A percentile compares a stretch with the other conserved stretches of the same genome.
phyloP scores from a whole-genome alignment of 352 stramenopile genomes.

The Achlya hypogyna region DNA sequence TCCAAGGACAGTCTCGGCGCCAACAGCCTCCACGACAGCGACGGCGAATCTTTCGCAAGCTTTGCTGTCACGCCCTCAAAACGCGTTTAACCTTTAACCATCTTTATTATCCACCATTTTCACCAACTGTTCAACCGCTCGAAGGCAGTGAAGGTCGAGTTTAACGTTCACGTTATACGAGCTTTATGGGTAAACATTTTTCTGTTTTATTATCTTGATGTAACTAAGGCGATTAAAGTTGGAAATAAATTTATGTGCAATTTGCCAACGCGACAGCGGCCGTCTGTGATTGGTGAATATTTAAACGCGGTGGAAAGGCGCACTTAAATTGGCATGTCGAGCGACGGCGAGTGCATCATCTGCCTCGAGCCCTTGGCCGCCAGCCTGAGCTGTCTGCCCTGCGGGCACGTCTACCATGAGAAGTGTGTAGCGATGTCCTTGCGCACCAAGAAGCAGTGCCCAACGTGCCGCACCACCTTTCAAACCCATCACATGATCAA shows the following conservation, averaged over 20 bases:
- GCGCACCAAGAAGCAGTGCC: not conserved
- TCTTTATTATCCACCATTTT: too few relatives aligned
- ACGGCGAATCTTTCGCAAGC: not conserved
- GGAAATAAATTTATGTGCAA: too few relatives aligned
- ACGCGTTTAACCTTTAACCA: not conserved
- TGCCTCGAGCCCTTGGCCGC: constrained; percentile 8
- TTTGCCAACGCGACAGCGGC: too few relatives aligned
- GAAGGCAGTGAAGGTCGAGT: too few relatives aligned
- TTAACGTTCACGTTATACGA: too few relatives aligned
- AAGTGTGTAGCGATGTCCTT: not conserved
- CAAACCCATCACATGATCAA: not conserved
- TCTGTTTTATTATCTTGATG: too few relatives aligned
- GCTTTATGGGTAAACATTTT: too few relatives aligned
- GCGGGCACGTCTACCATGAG: constrained; percentile 9
- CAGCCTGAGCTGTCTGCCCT: not conserved
- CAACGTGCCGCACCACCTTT: not conserved
- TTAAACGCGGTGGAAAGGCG: not conserved
- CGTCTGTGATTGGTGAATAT: not conserved
- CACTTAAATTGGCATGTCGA: too few relatives aligned
- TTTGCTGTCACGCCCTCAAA: not conserved
- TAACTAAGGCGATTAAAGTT: too few relatives aligned
- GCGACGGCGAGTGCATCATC: constrained; percentile 9
- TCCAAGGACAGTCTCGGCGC: not conserved
- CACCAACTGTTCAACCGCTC: too few relatives aligned
- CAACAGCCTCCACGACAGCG: constrained; percentile 6